Percentiles rank a stretch among this genome's conserved stretches.
Evolutionary conservation across 768 basidiomycete species (phyloP).

Genomic region (Imleria badia): DNA sequence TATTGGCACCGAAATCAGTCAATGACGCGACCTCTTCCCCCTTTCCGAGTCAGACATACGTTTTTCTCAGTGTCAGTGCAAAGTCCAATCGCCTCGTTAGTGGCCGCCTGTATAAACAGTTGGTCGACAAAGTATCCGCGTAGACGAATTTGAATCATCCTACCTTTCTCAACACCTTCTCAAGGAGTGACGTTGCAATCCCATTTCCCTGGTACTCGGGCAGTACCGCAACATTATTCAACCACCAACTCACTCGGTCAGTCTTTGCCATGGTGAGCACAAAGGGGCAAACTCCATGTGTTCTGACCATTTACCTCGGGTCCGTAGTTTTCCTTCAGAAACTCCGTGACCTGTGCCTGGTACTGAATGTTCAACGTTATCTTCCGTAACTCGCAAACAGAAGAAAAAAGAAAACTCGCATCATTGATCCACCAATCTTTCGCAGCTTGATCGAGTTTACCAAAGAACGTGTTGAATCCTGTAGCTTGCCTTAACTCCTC

Average conservation of each 20-base stretch:
- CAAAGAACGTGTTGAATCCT: neutral
- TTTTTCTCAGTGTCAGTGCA: constrained; percentile 3
- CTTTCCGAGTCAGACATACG: neutral
- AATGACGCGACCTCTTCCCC: no score
- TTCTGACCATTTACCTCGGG: neutral
- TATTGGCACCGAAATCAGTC: neutral
- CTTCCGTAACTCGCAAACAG: no score
- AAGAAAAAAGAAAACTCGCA: neutral
- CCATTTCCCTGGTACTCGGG: constrained; percentile 2
- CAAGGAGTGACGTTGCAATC: neutral
- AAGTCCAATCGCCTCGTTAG: neutral
- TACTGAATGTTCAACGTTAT: neutral
- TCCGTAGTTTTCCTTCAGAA: neutral
- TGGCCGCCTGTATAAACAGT: neutral
- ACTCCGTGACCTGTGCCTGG: neutral
- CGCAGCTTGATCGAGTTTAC: neutral
- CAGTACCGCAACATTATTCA: constrained; percentile 1
- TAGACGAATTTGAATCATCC: neutral
- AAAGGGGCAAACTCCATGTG: neutral
- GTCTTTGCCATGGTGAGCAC: neutral
- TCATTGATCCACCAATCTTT: constrained; percentile 7
- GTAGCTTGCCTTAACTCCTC: neutral
- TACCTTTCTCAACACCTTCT: constrained; percentile 1
- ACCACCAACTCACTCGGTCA: neutral
- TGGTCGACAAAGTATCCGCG: no score